These are phyloP conservation scores for Favolaschia claudopus DNA, from an alignment of 768 basidiomycete species.

Conservation along the genomic window DNA sequence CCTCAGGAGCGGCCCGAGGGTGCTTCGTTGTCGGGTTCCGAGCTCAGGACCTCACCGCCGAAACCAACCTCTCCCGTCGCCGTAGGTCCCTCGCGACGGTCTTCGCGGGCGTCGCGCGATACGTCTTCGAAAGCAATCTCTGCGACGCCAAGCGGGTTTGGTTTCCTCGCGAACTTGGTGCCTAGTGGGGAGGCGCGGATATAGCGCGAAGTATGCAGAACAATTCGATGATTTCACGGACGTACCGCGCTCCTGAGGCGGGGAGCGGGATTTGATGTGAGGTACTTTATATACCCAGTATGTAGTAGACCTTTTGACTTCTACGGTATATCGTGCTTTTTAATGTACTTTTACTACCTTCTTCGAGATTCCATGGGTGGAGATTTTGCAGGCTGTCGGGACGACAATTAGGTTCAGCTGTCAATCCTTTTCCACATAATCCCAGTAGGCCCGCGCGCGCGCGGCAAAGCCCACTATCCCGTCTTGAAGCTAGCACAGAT, in stretches of 20 bases:
- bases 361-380: too few relatives aligned
- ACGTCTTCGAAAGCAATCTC: conserved; percentile 5
- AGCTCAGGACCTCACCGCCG: conserved; percentile 21
- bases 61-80: conserved; percentile 6
- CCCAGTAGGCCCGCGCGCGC: too few relatives aligned
- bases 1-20: background rate
- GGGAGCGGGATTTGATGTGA: conserved; percentile 18
- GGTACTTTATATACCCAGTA: background rate
- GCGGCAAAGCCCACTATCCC: too few relatives aligned
- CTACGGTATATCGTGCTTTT: background rate
- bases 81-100: background rate
- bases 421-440: background rate
- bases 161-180: conserved; percentile 21
- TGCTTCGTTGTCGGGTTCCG: conserved; percentile 8
- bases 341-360: conserved; percentile 20
- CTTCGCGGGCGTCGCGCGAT: background rate
- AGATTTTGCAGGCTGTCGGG: too few relatives aligned
- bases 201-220: conserved; percentile 15
- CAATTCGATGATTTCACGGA: conserved; percentile 7
- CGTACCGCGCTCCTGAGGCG: background rate
- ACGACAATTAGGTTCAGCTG: too few relatives aligned
- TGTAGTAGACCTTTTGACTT: background rate
- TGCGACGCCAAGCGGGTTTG: background rate
- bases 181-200: conserved; percentile 17
- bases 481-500: too few relatives aligned